A percentile compares a stretch with the other conserved stretches of the same genome.
Conservation (phyloP, 1,284 basidiomycete species). For the Exsudoporus floridanus region DNA sequence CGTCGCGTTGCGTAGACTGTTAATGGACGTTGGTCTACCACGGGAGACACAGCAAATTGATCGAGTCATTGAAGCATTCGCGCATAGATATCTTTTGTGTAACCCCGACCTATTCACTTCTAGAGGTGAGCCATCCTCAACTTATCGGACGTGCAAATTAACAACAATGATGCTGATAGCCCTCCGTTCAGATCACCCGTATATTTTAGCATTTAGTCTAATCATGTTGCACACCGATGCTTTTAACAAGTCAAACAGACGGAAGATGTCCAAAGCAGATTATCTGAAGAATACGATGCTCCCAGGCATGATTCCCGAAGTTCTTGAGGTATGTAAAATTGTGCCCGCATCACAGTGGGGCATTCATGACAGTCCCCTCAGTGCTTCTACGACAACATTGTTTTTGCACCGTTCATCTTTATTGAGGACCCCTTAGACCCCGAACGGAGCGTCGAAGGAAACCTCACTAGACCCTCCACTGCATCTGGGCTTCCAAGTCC, state of each 20-base stretch:
- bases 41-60: constrained; percentile 99
- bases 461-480: constrained; percentile 42
- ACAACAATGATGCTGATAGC: constrained; percentile 2
- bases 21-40: constrained; percentile 91
- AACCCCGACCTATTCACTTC: constrained; percentile 82
- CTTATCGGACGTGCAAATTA: neutral
- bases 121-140: constrained; percentile 54
- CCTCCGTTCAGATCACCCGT: constrained; percentile 76
- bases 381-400: constrained; percentile 97
- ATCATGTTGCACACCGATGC: constrained; percentile 99
- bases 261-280: constrained; percentile 94
- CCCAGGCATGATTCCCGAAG: constrained; percentile 80
- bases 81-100: constrained; percentile 79
- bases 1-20: constrained; percentile 84
- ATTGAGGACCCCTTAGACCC: constrained; percentile 85
- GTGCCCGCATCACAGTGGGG: constrained; percentile 5
- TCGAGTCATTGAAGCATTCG: constrained; percentile 94
- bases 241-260: constrained; percentile 97
- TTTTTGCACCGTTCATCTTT: constrained; percentile 93
- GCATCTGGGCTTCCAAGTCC: constrained; percentile 37
- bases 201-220: constrained; percentile 95
- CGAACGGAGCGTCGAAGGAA: constrained; percentile 55
- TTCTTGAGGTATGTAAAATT: constrained; percentile 71
- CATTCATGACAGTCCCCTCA: constrained; percentile 33
- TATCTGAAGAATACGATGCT: constrained; percentile 90